Base-by-base conservation (phyloP, 108 stramenopile genomes). In the Pseudonitzschia pungens region DNA sequence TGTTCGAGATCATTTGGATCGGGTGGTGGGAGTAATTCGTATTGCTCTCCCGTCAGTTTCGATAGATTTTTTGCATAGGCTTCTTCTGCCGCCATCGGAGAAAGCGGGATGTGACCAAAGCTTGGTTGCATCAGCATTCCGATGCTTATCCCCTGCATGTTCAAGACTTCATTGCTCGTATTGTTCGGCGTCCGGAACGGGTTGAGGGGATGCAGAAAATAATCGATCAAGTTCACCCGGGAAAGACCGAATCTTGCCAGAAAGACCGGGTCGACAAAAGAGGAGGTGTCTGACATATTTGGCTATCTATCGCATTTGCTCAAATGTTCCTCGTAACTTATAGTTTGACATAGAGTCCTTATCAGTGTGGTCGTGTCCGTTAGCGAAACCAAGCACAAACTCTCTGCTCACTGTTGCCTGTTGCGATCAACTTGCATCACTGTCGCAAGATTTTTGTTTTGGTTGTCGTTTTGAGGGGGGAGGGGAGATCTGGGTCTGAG, bases 231-330 rank as follows among this genome's bases (percentile, higher is more conserved):
- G 68, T 89, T 92, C 44, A 78, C 81, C 52, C 83, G 45, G 33
- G 80, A 83, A 21, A 94, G 78, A 21, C 93, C 93, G 69, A 92
- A 94, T 22, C 88, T 76, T 11, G 93, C 91, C 7, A 94, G 73
- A 74, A 90, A 94, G 31, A 89, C 89, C 20, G 93, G 93, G 74
- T 94, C 93, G 0, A 91, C 90, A 71, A 94, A 94, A n/a, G 93
- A 94, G 8, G 90, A 87, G 14, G 93, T 91, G 70, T 94, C 93
- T 4, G 90, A 86, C 90, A 91, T 36, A 36, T 36, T n/a, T 36
- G 36, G 36, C 2, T 36, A 36, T 6, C 36, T 36, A 36, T 6
- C 36, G 36, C 4, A 6, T 2, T 36, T 36, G 36, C 36, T 5
- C 36, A 36, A 36, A 36, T 36, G 36, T 36, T 6, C 36, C 6